Percentiles rank a stretch among this genome's conserved stretches.
Conservation (phyloP, 2,329 filamentous ascomycete genomes). For the Diaporthe batatas region DNA sequence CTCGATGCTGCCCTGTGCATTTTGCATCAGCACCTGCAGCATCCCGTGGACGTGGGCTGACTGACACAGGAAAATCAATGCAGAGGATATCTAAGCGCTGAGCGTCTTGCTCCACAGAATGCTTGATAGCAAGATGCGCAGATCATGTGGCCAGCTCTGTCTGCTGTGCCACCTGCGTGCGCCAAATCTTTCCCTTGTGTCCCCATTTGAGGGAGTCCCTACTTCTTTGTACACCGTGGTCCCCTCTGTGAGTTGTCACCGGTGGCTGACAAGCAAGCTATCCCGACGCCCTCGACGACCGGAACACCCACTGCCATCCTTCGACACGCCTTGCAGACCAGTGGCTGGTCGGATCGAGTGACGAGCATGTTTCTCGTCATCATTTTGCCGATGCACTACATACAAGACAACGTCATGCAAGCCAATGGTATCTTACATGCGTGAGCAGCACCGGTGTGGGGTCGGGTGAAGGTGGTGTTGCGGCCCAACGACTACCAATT, state of each 20-base stretch:
- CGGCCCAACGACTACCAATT: background rate
- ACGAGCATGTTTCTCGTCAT: background rate
- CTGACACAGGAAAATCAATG: background rate
- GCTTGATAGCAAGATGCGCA: background rate
- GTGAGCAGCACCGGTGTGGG: conserved; percentile 2
- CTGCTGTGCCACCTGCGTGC: conserved; percentile 24
- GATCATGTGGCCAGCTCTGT: conserved; percentile 20
- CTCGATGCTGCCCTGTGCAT: background rate
- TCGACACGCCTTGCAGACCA: background rate
- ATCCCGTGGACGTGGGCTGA: background rate
- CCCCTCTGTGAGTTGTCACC: background rate
- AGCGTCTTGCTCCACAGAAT: background rate
- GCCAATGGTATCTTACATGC: background rate
- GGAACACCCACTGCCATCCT: background rate
- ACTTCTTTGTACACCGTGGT: background rate
- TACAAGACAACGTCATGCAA: conserved; percentile 1
- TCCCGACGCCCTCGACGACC: background rate
- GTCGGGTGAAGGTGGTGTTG: conserved; percentile 15
- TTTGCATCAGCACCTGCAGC: conserved; percentile 14
- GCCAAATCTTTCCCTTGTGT: conserved; percentile 15
- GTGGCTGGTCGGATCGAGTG: background rate
- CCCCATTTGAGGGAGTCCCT: no score
- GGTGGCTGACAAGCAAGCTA: background rate
- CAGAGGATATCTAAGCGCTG: background rate
- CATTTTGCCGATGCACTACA: conserved; percentile 7